phyloP scores from a whole-genome alignment of 2,329 filamentous ascomycete genomes.

The Sclerotinia nivalis region DNA sequence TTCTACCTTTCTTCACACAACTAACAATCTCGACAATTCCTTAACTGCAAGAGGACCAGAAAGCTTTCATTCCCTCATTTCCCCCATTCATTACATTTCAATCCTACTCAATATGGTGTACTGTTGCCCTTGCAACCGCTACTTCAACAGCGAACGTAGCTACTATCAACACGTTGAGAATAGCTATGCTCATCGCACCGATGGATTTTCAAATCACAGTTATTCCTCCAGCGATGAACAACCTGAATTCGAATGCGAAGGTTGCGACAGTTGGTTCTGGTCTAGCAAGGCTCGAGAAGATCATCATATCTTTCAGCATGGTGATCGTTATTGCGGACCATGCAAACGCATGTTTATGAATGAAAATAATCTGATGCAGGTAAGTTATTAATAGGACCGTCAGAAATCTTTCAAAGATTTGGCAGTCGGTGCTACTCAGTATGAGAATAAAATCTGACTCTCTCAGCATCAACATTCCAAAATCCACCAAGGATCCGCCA shows the following conservation, averaged over 20 bases:
- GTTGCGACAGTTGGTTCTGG: slow-evolving; percentile 28
- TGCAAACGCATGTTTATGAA: slow-evolving; percentile 34
- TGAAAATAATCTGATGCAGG: slow-evolving; percentile 33
- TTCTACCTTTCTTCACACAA: not conserved
- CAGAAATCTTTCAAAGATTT: not conserved
- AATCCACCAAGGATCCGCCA: slow-evolving; percentile 47
- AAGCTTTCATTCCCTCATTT: not conserved
- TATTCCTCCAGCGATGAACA: not conserved
- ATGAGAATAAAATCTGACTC: not conserved
- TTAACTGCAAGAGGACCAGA: not conserved
- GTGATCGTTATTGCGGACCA: slow-evolving; percentile 31
- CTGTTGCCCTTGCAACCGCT: slow-evolving; percentile 25
- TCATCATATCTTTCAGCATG: slow-evolving; percentile 26
- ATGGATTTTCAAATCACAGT: not conserved
- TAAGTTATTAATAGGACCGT: slow-evolving; percentile 7
- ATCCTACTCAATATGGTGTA: not conserved
- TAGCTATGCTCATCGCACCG: slow-evolving; percentile 25
- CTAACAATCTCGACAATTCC: not conserved
- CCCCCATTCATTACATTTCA: too few species aligned
- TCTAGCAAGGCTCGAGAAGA: slow-evolving; percentile 29
- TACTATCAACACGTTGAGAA: slow-evolving; percentile 32
- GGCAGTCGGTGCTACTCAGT: not conserved
- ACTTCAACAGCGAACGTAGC: slow-evolving; percentile 24
- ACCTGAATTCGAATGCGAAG: slow-evolving; percentile 30
- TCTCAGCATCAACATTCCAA: slow-evolving; percentile 56